Base-by-base conservation (phyloP, 768 basidiomycete species). In the Candolleomyces aberdarensis region DNA sequence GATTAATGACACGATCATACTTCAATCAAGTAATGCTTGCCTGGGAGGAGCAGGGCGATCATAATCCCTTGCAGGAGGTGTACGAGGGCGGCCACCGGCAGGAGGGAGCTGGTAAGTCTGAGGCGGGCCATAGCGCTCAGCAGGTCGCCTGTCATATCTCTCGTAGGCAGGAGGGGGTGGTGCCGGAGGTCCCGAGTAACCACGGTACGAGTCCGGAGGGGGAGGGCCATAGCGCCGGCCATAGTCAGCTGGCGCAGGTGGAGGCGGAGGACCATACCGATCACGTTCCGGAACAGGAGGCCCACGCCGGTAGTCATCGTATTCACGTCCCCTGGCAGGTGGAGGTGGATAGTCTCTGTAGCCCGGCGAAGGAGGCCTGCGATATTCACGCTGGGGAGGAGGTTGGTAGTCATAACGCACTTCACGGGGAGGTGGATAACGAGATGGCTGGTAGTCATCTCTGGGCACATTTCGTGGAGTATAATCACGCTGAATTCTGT, bases 301-400 rank as follows among this genome's bases (percentile, higher is more conserved):
- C 39, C 79, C 80, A 58, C 80, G 77, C 67, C 86, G 80, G 64
- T 85, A 87, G 53, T 92, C 91, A 65, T 93, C 89, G 66, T 84
- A 80, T 52, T 92, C 89, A 60, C 87, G 83, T 65, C 77, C 74
- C 62, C 78, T 66, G 64, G 77, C 73, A 62, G 80, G 74, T 46
- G 75, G 72, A 60, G 81, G 74, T 62, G 80, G 78, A 72, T 88
- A 86, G 60, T 91, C 90, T 43, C 87, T 79, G 67, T 83, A 85
- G 11, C 89, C 90, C 64, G 87, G 82, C 55, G 89, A 83, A 14
- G 78, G 75, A 59, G 86, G 84, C 60, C 88, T 76, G 52, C 89
- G 79, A 59, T 82, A 80, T 60, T 91, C 89, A 41, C 87, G 78
- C 62, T 80, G 64, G 61, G 78, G 69, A 19, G 79, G 76, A 46